Base-by-base conservation (phyloP, 2,329 filamentous ascomycete species). In the Fusarium sp. region DNA sequence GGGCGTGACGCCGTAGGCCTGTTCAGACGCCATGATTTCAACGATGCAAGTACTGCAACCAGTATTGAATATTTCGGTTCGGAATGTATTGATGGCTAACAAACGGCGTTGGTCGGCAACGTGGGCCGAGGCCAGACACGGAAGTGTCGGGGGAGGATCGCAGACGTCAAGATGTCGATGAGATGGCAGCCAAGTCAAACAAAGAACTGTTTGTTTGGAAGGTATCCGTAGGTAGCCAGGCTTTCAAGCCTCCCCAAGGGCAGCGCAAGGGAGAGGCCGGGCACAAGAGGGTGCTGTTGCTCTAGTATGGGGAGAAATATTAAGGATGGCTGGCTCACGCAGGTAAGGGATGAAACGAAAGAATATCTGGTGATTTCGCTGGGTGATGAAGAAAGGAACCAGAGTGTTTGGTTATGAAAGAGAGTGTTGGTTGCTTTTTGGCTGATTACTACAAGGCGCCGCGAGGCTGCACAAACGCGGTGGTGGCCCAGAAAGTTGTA, bases 1-100 rank as follows among this genome's bases (percentile, higher is more conserved):
- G 72, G 90, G 90, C 61, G 94, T 97, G 46, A 96, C 87, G 75
- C 95, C 95, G 64, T 71, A 81, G 70, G 74, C 75, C 53, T 80
- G 80, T 53, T 81, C 78, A 60, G 76, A 75, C 44, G 77, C 67
- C 79, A 82, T 82, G 49, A 52, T 68, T 51, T 56, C 32, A 47
- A 46, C 40, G 46, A 28, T 56, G 53, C 51, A 35, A 43, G 48
- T 44, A 44, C 53, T 35, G 54, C 24, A 28, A 51, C 58, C 45
- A 50, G 58, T 51, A 41, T 43, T 33, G 52, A 39, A 20, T 46
- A 58, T 17, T 22, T 39, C n/a, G 40, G 35, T 30, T 57, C 33
- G 65, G 49, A 33, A 40, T 40, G 37, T 28, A 10, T 41, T 20
- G 17, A 45, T 24, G 37, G 52, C 30, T 28, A 51, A 49, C 35